Conservation (phyloP, 2,329 filamentous ascomycete species). For the Cercospora sp. region DNA sequence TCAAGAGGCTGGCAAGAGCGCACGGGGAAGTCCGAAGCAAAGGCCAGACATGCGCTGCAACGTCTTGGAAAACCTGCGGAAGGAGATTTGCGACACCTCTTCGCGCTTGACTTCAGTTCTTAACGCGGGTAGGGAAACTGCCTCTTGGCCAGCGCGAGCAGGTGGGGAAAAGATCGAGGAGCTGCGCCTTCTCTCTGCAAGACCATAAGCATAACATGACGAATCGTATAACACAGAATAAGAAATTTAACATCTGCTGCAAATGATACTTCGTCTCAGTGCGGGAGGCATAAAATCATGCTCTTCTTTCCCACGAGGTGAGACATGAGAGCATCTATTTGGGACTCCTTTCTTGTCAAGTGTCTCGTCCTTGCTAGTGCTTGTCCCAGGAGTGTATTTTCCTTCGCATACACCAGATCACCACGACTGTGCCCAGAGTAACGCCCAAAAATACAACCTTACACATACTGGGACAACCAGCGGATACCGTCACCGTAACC, state of each 20-base stretch:
- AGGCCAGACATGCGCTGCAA: neutral
- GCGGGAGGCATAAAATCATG: neutral
- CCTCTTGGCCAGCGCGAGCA: neutral
- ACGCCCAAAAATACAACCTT: conserved; percentile 35
- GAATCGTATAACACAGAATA: neutral
- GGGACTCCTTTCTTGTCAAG: neutral
- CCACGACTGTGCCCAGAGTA: neutral
- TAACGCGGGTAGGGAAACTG: neutral
- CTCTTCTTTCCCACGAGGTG: neutral
- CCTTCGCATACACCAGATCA: neutral
- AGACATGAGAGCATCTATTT: neutral
- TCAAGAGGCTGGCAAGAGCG: neutral
- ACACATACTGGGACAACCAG: conserved; percentile 89
- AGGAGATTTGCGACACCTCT: neutral
- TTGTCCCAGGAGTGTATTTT: neutral
- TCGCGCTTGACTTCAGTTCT: neutral
- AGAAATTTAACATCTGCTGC: neutral
- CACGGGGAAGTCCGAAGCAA: neutral
- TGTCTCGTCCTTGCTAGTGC: neutral
- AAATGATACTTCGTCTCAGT: neutral
- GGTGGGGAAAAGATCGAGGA: neutral
- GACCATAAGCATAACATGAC: neutral
- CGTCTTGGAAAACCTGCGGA: neutral
- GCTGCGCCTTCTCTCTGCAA: neutral
- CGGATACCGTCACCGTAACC: conserved; percentile 86